Percentiles rank a stretch among this genome's conserved stretches.
Conservation (phyloP, 441 rosid genomes). For the Omphalea diandra region DNA sequence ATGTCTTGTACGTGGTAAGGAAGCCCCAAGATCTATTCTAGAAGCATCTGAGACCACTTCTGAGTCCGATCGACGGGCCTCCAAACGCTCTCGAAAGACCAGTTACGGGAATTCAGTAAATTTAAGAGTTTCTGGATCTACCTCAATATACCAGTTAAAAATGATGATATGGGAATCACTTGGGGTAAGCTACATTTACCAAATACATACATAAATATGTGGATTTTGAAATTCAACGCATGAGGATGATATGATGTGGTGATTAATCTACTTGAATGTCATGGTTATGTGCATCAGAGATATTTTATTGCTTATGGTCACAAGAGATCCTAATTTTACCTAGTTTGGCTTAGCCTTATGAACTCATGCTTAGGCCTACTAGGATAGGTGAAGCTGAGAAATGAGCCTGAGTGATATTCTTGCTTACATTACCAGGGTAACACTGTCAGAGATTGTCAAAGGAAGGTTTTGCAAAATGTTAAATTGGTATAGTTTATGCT, state of each 20-base stretch:
- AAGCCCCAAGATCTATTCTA: conserved; percentile 88
- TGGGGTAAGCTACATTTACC: conserved; percentile 62
- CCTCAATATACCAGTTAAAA: conserved; percentile 86
- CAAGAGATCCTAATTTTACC: not conserved
- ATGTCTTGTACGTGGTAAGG: conserved; percentile 81
- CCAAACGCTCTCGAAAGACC: conserved; percentile 88
- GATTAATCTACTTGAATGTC: not conserved
- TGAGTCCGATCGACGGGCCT: conserved; percentile 79
- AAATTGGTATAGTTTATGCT: not conserved
- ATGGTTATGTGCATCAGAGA: not conserved
- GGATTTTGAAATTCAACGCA: conserved; percentile 12
- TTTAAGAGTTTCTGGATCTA: conserved; percentile 88
- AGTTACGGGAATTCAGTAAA: conserved; percentile 68
- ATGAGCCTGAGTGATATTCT: not conserved
- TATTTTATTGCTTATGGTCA: not conserved
- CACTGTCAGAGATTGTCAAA: not conserved
- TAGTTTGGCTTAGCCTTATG: not conserved
- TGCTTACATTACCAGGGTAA: not conserved
- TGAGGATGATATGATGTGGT: not conserved
- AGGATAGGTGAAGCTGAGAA: not conserved
- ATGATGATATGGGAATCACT: conserved; percentile 99
- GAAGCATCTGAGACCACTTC: conserved; percentile 66
- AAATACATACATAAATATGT: not conserved
- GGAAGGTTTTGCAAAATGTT: not conserved
- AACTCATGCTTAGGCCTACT: not conserved